Conservation (phyloP, 2,329 filamentous ascomycete genomes). For the Parastagonospora avenae region DNA sequence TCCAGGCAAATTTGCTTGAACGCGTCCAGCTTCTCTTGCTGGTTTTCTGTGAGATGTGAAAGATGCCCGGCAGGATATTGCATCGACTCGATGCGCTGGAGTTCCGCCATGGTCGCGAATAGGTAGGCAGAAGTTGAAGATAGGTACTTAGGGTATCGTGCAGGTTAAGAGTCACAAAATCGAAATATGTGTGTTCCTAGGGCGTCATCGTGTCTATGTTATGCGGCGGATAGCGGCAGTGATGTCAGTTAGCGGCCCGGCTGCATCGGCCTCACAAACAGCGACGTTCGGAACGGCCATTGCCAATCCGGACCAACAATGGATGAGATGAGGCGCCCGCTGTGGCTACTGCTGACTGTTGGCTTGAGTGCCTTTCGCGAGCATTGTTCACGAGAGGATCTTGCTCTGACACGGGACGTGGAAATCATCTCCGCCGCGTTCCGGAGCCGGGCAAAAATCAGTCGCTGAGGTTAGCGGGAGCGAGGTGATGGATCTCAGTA, state of each 20-base stretch:
- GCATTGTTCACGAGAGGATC: conserved; percentile 15
- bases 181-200: conserved; percentile 18
- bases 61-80: conserved; percentile 79
- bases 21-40: conserved; percentile 68
- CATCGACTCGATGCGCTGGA: conserved; percentile 47
- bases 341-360: conserved; percentile 5
- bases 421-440: conserved; percentile 19
- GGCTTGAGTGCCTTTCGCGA: neutral
- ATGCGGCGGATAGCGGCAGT: conserved; percentile 35
- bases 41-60: conserved; percentile 72
- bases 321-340: conserved; percentile 5
- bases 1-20: conserved; percentile 75
- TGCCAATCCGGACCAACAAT: conserved; percentile 23
- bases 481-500: neutral
- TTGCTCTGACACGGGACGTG: conserved; percentile 2
- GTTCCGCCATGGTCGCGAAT: conserved; percentile 37
- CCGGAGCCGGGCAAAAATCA: conserved; percentile 17
- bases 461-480: conserved; percentile 1
- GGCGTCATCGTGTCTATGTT: conserved; percentile 28
- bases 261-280: conserved; percentile 20
- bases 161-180: conserved; percentile 13
- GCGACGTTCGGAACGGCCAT: conserved; percentile 14
- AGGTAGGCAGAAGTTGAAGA: conserved; percentile 2
- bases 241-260: conserved; percentile 30
- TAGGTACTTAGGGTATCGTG: conserved; percentile 1